Evolutionary conservation across 768 basidiomycete genomes (phyloP).

Genomic region (Auriculariales sp.): DNA sequence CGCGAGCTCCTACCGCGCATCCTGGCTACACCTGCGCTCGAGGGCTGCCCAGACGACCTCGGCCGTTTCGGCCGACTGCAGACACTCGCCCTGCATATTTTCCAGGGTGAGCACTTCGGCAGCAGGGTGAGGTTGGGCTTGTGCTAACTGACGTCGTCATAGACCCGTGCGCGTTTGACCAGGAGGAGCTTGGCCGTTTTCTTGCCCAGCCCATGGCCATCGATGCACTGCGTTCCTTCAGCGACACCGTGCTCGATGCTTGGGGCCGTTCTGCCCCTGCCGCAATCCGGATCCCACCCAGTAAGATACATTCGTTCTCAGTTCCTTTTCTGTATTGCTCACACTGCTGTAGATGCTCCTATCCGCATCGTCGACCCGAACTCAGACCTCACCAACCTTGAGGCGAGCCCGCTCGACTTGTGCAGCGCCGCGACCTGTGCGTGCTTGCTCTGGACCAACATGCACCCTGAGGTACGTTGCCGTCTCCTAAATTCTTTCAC

Average conservation of each 20-base stretch:
- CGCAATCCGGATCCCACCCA: neutral
- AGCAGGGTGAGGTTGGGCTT: neutral
- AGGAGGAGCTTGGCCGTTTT: neutral
- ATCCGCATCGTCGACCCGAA: neutral
- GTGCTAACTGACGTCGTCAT: neutral
- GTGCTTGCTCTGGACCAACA: neutral
- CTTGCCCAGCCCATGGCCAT: neutral
- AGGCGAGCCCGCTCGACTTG: neutral
- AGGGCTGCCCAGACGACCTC: neutral
- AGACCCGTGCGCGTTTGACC: constrained; percentile 1
- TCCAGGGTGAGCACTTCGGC: neutral
- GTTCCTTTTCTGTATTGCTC: neutral
- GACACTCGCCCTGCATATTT: neutral
- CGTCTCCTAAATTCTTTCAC: neutral
- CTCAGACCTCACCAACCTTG: neutral
- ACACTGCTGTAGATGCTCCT: neutral
- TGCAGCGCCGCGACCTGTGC: constrained; percentile 1
- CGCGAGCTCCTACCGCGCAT: neutral
- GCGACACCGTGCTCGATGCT: neutral
- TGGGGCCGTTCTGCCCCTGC: neutral
- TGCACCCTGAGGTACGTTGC: neutral
- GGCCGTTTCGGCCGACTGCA: neutral
- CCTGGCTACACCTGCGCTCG: neutral
- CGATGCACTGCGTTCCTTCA: neutral
- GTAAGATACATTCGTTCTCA: neutral